phyloP scores from a whole-genome alignment of 2,329 filamentous ascomycete genomes.

The Neobulgaria alba region DNA sequence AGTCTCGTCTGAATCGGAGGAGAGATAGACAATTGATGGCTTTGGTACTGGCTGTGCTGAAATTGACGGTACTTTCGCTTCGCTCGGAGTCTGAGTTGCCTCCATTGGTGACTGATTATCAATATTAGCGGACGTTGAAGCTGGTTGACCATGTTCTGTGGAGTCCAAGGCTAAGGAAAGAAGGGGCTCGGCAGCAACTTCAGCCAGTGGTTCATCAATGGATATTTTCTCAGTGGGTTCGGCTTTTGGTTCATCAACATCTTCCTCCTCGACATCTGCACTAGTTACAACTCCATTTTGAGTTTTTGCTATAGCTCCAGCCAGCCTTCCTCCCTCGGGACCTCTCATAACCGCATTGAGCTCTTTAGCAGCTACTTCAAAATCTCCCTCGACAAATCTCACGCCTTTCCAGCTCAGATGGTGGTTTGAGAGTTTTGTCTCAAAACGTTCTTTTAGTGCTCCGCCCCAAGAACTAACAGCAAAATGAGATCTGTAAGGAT shows the following conservation, averaged over 20 bases:
- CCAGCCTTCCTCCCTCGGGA: constrained; percentile 45
- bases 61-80: background rate
- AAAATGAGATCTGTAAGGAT: constrained; percentile 60
- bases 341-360: constrained; percentile 61
- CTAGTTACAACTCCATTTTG: too few relatives aligned
- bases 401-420: constrained; percentile 76
- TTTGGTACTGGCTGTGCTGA: background rate
- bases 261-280: too few relatives aligned
- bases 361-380: constrained; percentile 56
- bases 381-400: constrained; percentile 59
- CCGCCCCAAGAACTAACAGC: constrained; percentile 73
- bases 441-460: constrained; percentile 67
- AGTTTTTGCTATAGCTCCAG: constrained; percentile 33
- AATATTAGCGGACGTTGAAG: background rate
- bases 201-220: background rate
- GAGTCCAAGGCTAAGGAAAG: background rate
- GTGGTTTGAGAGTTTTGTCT: constrained; percentile 61
- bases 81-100: background rate
- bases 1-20: constrained; percentile 82
- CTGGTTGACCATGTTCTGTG: background rate
- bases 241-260: background rate
- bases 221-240: background rate
- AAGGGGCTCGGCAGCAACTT: background rate
- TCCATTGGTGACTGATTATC: background rate
- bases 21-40: constrained; percentile 70